Evolutionary conservation across 1,284 basidiomycete genomes (phyloP).

Genomic region (Tremellales sp.): DNA sequence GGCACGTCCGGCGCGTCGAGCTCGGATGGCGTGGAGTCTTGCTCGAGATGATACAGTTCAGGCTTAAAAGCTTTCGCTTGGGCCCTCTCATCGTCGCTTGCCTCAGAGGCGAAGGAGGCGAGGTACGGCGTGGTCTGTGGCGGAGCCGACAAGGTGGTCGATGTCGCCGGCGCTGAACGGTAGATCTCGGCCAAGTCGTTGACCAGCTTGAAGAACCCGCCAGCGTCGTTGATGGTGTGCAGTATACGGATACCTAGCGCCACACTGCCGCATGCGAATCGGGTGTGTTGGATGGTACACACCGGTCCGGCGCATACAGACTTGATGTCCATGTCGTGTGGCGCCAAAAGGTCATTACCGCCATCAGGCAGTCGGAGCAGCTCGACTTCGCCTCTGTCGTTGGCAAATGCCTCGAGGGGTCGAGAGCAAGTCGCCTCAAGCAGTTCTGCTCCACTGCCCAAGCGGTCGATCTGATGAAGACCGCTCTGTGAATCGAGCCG

Average conservation of each 20-base stretch:
- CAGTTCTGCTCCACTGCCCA: constrained; percentile 1
- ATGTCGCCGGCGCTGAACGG: not conserved
- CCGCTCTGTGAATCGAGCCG: constrained; percentile 3
- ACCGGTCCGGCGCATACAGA: constrained; percentile 9
- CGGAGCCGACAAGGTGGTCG: not conserved
- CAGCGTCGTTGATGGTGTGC: constrained; percentile 21
- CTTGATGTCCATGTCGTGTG: constrained; percentile 5
- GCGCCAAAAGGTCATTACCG: constrained; percentile 14
- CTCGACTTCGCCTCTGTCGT: not conserved
- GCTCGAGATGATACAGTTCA: not conserved
- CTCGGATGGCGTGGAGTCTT: not conserved
- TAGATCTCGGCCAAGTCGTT: constrained; percentile 17
- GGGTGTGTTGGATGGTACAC: constrained; percentile 23
- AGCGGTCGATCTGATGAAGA: not conserved
- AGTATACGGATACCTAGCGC: constrained; percentile 22
- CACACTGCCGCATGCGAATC: constrained; percentile 22
- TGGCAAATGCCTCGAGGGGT: not conserved
- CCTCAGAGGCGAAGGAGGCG: not conserved
- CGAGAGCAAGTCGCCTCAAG: not conserved
- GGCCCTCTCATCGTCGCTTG: not conserved
- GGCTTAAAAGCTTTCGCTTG: not conserved
- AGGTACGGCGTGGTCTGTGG: not conserved
- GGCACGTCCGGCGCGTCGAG: not conserved
- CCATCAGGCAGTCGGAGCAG: constrained; percentile 3
- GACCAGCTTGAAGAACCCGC: constrained; percentile 22